Base-by-base conservation (phyloP, 495 filamentous ascomycete species). In the Tuber umbilicatum region DNA sequence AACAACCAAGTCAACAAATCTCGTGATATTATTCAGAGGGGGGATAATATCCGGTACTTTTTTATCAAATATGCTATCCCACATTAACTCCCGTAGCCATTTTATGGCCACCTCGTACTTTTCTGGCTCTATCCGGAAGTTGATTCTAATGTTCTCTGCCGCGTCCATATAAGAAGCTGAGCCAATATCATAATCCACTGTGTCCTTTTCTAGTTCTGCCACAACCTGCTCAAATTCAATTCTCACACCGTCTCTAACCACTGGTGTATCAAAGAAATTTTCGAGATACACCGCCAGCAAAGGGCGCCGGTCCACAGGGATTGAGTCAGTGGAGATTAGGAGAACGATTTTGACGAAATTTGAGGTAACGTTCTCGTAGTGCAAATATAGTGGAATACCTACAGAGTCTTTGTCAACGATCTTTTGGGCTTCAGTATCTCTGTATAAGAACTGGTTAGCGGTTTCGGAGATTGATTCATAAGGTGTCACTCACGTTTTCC, bases 221-320 rank as follows among this genome's bases (percentile, higher is more conserved):
- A 97, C 92, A 38, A 98, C 92, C 70, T 97, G 86, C 80, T 98
- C 96, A 81, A 97, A 99, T 75, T 91, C 89, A 23, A 99, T 84
- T 16, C 86, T 88, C 81, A 92, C 86, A 68, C 92, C 94, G 81
- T 94, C 87, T n/a, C 89, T 89, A 81, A 87, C 83, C 69, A 99
- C 89, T 0, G 94, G 94, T 1, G 93, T 92, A 81, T 92, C 93
- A 86, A 98, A 99, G 86, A 97, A 97, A 76, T 94, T 96, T 73
- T 92, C 91, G 39, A 90, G 89, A 82, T 94, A 98, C 37, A 98
- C 86, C 1, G 91, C 85, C 21, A 98, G 84, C 17, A 99, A 85
- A 16, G 95, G 96, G 82, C 93, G 92, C 70, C 91, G 86, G 73
- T 92, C 86, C 6, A 90, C 85, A 0, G 93, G 91, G 0, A 97